phyloP scores from a whole-genome alignment of 768 basidiomycete species.

The Tulasnella sp. region DNA sequence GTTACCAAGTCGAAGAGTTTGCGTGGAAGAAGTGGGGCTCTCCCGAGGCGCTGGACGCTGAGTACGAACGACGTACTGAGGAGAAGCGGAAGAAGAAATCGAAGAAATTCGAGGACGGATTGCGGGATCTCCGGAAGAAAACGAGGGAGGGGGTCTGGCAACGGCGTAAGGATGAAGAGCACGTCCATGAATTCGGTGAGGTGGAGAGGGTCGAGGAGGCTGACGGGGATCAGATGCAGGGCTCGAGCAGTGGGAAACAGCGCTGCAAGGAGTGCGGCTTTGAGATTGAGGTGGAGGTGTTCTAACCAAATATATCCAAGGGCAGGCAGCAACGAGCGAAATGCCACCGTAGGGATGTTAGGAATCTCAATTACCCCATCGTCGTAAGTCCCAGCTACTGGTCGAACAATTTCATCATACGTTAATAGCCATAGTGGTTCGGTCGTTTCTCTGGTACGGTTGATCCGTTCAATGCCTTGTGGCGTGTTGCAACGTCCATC shows the following conservation, averaged over 20 bases:
- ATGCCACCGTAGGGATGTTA: too few relatives aligned
- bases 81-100: slow-evolving; percentile 86
- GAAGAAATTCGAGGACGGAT: slow-evolving; percentile 85
- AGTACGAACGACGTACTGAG: slow-evolving; percentile 62
- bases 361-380: too few relatives aligned
- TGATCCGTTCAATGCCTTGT: too few relatives aligned
- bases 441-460: too few relatives aligned
- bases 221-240: too few relatives aligned
- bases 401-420: too few relatives aligned
- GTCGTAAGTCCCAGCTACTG: too few relatives aligned
- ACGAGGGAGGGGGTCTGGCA: slow-evolving; percentile 90
- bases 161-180: slow-evolving; percentile 71
- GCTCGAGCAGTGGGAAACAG: slow-evolving; percentile 36
- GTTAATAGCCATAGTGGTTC: too few relatives aligned
- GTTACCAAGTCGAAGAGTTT: slow-evolving; percentile 89
- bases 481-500: too few relatives aligned
- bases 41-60: slow-evolving; percentile 76
- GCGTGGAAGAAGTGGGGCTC: slow-evolving; percentile 99
- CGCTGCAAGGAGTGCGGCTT: slow-evolving; percentile 85
- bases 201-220: slow-evolving; percentile 38
- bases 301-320: slow-evolving; percentile 33
- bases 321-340: too few relatives aligned
- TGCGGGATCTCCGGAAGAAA: slow-evolving; percentile 68
- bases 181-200: slow-evolving; percentile 67
- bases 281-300: slow-evolving; percentile 75